Evolutionary conservation across 1,284 basidiomycete species (phyloP).

Genomic region (Puccinia coronata): DNA sequence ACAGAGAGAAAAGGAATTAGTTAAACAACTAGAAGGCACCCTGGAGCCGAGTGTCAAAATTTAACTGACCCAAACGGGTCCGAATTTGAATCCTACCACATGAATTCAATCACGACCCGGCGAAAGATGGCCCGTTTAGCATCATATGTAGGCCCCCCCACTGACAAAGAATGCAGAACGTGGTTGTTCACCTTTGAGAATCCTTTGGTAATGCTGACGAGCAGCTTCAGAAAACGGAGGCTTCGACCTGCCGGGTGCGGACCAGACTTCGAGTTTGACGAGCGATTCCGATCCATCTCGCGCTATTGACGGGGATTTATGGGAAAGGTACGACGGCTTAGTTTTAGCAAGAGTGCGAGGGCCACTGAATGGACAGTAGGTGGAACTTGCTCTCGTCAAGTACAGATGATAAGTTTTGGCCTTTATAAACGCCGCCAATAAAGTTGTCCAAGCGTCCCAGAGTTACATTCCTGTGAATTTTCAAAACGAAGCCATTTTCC

Average conservation of each 20-base stretch:
- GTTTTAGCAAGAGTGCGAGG: not conserved
- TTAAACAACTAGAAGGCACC: not conserved
- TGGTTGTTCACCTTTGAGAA: constrained; percentile 46
- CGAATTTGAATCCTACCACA: constrained; percentile 29
- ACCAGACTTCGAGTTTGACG: constrained; percentile 81
- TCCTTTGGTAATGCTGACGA: constrained; percentile 68
- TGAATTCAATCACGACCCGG: too few relatives aligned
- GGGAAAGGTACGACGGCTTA: not conserved
- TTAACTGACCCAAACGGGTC: constrained; percentile 42
- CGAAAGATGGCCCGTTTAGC: too few relatives aligned
- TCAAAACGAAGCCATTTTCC: not conserved
- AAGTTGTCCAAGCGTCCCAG: constrained; percentile 54
- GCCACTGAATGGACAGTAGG: too few relatives aligned
- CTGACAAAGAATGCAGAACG: not conserved
- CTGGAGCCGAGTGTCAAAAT: too few relatives aligned
- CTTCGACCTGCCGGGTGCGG: constrained; percentile 76
- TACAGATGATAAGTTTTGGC: constrained; percentile 75
- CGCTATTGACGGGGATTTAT: not conserved
- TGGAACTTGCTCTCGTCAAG: constrained; percentile 70
- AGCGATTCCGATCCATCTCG: constrained; percentile 47
- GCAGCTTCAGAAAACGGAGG: constrained; percentile 81
- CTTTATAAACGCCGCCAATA: constrained; percentile 70
- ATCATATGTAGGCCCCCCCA: too few relatives aligned
- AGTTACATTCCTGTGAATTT: constrained; percentile 18
- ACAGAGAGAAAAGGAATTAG: not conserved